Evolutionary conservation across 2,329 filamentous ascomycete species (phyloP), one percentile per base, ranked within the genome.

Genomic region (Hypoxylon sp.): DNA sequence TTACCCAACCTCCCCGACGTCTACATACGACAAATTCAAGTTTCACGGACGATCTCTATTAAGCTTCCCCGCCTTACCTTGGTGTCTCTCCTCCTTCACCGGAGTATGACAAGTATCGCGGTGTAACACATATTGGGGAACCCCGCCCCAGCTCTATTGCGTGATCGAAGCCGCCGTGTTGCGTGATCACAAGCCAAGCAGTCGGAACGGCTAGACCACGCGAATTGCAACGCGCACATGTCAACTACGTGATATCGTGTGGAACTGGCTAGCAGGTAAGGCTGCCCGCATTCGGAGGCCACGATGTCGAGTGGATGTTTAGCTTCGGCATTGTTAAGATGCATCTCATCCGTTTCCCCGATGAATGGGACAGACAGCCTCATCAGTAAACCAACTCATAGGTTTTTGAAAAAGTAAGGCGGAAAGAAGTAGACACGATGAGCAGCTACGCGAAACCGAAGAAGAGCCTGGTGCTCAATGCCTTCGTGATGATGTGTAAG

Each of bases 381-480:
- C 11, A 15, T 48, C 21, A 50, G 31, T 29, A 58, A 52, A 39
- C 35, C 21, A 31, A 48, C 11, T 11, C 3, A 15, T 32, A n/a
- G 8, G n/a, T 7, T 6, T 6, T 52, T 52, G 21, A 27, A 57
- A 29, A 37, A 31, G 13, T 39, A 13, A 42, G n/a, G 29, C 44
- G 51, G 55, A 8, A n/a, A 35, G 55, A 8, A n/a, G 29, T 8
- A 42, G 29, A 53, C 6, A 58, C 32, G 19, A 71, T 72, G 70
- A 62, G 59, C 32, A 65, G 39, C 27, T 48, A 63, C 58, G 72
- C 65, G 58, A 79, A 77, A 57, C 73, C 78, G n/a, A 78, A 75
- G 67, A 85, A 85, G 74, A 81, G 80, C 55, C 75, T 84, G 11
- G 84, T 85, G 58, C 78, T 85, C 73, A 85, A 85, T 79, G 83